Evolutionary conservation across 306 rosid genomes (phyloP).

Genomic region (Betula pendula): DNA sequence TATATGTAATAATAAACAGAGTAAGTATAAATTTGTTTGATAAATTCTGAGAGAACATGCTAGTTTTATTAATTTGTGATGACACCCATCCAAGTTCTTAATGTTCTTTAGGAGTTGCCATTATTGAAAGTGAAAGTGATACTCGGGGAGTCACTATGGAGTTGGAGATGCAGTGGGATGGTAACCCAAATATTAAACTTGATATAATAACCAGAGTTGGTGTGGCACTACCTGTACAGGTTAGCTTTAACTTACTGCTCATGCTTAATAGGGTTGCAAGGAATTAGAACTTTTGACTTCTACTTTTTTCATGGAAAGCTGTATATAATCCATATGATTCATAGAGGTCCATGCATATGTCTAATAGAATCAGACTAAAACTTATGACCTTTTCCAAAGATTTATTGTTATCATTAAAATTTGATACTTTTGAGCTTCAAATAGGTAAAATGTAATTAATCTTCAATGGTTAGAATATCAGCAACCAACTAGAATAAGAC

Average conservation of each 20-base stretch:
- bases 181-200: conserved; percentile 74
- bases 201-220: conserved; percentile 82
- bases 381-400: background rate
- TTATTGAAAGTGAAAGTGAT: conserved; percentile 64
- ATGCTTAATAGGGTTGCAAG: background rate
- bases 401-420: background rate
- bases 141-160: conserved; percentile 67
- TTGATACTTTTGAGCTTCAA: background rate
- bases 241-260: conserved; percentile 29
- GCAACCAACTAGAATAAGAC: background rate
- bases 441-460: background rate
- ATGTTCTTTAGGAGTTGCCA: conserved; percentile 55
- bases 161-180: conserved; percentile 97
- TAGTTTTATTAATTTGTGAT: conserved; percentile 20
- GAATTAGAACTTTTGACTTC: conserved; percentile 3
- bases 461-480: background rate
- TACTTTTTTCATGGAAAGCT: background rate
- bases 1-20: conserved; percentile 9
- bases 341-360: background rate
- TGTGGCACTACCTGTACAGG: conserved; percentile 82
- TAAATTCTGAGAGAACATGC: conserved; percentile 11
- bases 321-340: background rate
- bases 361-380: background rate
- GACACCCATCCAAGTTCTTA: conserved; percentile 24
- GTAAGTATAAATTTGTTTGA: background rate